phyloP scores from a whole-genome alignment of 2,329 filamentous ascomycete genomes.

The Myriosclerotinia scirpicola region DNA sequence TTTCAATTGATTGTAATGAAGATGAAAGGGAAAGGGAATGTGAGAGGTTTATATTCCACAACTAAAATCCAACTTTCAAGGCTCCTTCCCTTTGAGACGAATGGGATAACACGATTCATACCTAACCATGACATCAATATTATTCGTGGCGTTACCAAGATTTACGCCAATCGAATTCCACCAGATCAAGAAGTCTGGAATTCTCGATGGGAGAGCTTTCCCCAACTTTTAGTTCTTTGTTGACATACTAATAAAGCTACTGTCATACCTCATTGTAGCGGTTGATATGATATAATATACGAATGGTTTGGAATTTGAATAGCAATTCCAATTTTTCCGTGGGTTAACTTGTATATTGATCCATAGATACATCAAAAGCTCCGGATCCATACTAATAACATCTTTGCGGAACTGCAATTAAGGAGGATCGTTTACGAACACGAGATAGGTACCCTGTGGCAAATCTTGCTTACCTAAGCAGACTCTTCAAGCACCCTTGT shows the following conservation, averaged over 20 bases:
- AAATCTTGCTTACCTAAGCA: neutral
- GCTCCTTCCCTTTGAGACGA: neutral
- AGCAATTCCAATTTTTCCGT: neutral
- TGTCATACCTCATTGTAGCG: neutral
- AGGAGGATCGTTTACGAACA: neutral
- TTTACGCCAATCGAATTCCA: neutral
- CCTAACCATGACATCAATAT: conserved; percentile 14
- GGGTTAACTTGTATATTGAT: too few species aligned
- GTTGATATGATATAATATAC: too few species aligned
- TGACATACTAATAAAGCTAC: neutral
- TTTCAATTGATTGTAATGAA: neutral
- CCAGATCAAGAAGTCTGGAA: neutral
- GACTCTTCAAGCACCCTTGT: too few species aligned
- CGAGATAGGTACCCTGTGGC: neutral
- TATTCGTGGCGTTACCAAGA: neutral
- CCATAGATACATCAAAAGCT: too few species aligned
- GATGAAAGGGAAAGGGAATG: neutral
- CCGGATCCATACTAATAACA: neutral
- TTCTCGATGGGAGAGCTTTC: neutral
- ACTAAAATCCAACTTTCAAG: neutral
- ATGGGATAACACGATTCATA: neutral
- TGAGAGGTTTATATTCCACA: neutral
- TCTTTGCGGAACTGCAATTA: too few species aligned
- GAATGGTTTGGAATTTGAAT: neutral
- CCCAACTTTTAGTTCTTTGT: neutral